These are phyloP conservation scores for Solanum etuberosum DNA, from an alignment of 257 asterid genomes.

Conservation along the genomic window DNA sequence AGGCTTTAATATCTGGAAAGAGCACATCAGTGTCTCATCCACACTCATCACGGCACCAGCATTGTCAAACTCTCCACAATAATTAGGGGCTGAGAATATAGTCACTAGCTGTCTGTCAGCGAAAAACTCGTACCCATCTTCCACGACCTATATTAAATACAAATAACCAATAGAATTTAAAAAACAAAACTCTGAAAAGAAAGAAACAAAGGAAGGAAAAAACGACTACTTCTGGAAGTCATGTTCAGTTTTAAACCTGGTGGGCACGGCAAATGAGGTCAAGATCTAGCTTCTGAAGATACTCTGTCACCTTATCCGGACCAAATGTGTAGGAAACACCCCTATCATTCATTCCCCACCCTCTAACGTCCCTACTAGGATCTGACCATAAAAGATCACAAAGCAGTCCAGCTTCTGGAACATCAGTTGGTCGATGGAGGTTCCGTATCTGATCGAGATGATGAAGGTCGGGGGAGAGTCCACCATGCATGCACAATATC, in stretches of 20 bases:
- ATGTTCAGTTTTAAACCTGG: slow-evolving; percentile 30
- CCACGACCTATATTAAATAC: slow-evolving; percentile 40
- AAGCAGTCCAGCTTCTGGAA: slow-evolving; percentile 64
- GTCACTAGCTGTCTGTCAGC: slow-evolving; percentile 77
- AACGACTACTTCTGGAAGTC: neutral
- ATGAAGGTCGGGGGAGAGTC: slow-evolving; percentile 63
- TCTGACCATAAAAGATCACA: slow-evolving; percentile 80
- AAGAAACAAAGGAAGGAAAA: neutral
- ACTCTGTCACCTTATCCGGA: slow-evolving; percentile 50
- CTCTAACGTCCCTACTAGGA: slow-evolving; percentile 62
- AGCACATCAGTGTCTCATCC: slow-evolving; percentile 77
- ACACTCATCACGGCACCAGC: slow-evolving; percentile 91
- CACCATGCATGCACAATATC: slow-evolving; percentile 83
- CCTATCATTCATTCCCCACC: slow-evolving; percentile 71
- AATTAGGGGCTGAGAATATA: slow-evolving; percentile 73
- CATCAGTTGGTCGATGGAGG: slow-evolving; percentile 59
- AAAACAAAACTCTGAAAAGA: neutral
- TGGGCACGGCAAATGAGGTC: slow-evolving; percentile 82
- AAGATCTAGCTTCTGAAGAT: slow-evolving; percentile 61
- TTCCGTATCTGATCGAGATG: slow-evolving; percentile 59
- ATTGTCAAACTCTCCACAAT: slow-evolving; percentile 75
- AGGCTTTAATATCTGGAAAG: slow-evolving; percentile 72
- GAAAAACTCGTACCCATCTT: slow-evolving; percentile 84
- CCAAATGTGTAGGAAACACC: slow-evolving; percentile 79
- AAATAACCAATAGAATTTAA: neutral